These are phyloP conservation scores for Maudiozyma turicensis DNA, from an alignment of 805 yeast genomes.

Conservation along the genomic window DNA sequence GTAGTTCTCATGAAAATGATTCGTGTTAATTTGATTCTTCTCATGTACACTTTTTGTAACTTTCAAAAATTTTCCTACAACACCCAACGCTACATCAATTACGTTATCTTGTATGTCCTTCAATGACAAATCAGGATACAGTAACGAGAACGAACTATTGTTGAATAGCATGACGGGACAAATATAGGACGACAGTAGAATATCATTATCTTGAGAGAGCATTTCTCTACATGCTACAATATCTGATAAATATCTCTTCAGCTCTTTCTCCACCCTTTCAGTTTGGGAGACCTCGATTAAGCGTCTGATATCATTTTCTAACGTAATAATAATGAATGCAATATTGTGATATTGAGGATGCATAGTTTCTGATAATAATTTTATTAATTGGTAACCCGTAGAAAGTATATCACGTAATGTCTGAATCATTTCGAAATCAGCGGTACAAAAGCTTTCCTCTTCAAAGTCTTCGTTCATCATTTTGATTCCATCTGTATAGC, in stretches of 20 bases:
- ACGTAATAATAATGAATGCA: background rate
- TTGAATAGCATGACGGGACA: constrained; percentile 4
- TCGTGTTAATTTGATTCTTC: background rate
- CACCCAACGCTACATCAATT: background rate
- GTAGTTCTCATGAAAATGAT: too few relatives aligned
- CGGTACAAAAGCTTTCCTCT: constrained; percentile 8
- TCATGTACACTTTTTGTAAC: background rate
- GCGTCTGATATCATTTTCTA: constrained; percentile 3
- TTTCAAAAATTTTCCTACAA: constrained; percentile 2
- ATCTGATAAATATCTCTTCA: constrained; percentile 1
- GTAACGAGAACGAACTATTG: background rate
- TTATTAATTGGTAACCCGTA: background rate
- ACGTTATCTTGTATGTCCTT: constrained; percentile 4
- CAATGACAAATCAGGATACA: constrained; percentile 4
- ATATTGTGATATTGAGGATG: constrained; percentile 4
- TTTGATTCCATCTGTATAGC: constrained; percentile 3
- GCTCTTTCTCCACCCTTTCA: constrained; percentile 1
- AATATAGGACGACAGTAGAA: constrained; percentile 6
- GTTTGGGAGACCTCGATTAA: background rate
- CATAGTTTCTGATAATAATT: constrained; percentile 3
- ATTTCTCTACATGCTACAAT: background rate
- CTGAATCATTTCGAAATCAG: constrained; percentile 5
- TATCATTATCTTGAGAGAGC: constrained; percentile 1
- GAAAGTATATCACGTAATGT: constrained; percentile 2
- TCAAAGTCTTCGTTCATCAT: constrained; percentile 5